Base-by-base conservation (phyloP, 179 eudicot genomes). In the Beta lomatogona region DNA sequence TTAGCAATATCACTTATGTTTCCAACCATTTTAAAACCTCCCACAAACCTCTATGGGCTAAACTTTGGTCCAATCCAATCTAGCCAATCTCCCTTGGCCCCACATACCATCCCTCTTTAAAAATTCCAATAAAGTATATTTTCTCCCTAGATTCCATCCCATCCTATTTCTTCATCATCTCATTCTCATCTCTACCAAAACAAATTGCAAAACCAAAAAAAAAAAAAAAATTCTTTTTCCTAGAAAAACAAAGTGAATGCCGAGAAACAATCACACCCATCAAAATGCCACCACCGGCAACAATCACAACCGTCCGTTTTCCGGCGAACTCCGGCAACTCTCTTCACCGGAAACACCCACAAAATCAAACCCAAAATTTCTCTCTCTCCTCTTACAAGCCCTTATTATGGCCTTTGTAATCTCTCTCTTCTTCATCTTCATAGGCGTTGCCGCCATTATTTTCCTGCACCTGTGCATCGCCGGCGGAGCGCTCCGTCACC, bases 341-440 rank as follows among this genome's bases (percentile, higher is more conserved):
- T 44, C 83, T 81, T 70, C 41, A 31, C 76, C 78, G 72, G 70
- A 71, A 60, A 22, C 79, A 16, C 18, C 61, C 54, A 9, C 73
- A 4, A 85, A 89, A 74, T 81, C 86, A 45, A 86, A 84, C 86
- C 90, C 88, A 1, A 84, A 79, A 54, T 73, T 92, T 71, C 83
- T 92, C 13, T 83, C 90, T 6, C 68, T 92, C 28, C 65, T 93
- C 79, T 84, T 92, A 13, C 92, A 88, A 77, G 88, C 91, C 79
- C 72, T 91, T 57, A 80, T 93, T 21, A 93, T 92, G 98, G 69
- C 86, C 41, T 75, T 88, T 73, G 80, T 91, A 12, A 83, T 90
- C 78, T 88, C 93, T 74, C 89, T 92, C 79, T 93, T 93, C 89
- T 88, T 93, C 86, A 84, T 93, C 83, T 91, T 91, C 86, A 87